phyloP scores from a whole-genome alignment of 495 filamentous ascomycete species.

The Podospora pseudopauciseta region DNA sequence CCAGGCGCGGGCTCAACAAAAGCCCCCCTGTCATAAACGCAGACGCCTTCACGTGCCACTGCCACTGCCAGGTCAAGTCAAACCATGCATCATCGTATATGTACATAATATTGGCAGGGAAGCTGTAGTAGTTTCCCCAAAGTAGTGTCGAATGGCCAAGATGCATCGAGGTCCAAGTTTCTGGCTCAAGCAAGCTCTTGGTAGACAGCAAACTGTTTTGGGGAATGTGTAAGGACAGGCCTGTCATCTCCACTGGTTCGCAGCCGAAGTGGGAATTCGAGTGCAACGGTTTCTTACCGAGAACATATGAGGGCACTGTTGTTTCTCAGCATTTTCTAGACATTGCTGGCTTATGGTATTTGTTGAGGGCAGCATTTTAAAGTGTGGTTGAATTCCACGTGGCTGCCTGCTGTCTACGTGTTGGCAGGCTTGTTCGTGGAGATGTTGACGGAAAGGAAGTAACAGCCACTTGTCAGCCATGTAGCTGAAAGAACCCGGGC shows the following conservation, averaged over 20 bases:
- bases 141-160: neutral
- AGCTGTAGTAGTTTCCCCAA: neutral
- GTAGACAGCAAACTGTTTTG: neutral
- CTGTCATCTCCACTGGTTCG: neutral
- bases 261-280: conserved; percentile 6
- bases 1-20: conserved; percentile 16
- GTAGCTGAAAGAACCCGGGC: neutral
- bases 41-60: conserved; percentile 21
- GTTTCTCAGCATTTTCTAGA: conserved; percentile 6
- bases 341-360: neutral
- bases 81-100: neutral
- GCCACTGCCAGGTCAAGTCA: neutral
- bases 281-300: conserved; percentile 2
- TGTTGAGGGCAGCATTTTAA: neutral
- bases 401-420: no score
- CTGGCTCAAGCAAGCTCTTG: neutral
- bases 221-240: neutral
- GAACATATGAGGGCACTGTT: conserved; percentile 2
- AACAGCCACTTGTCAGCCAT: neutral
- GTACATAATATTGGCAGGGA: conserved; percentile 5
- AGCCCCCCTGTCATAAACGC: conserved; percentile 12
- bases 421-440: no score
- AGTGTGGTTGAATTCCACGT: neutral
- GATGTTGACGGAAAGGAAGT: no score
- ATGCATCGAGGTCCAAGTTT: neutral